Conservation (phyloP, 1,284 basidiomycete genomes). For the Puccinia triticina region DNA sequence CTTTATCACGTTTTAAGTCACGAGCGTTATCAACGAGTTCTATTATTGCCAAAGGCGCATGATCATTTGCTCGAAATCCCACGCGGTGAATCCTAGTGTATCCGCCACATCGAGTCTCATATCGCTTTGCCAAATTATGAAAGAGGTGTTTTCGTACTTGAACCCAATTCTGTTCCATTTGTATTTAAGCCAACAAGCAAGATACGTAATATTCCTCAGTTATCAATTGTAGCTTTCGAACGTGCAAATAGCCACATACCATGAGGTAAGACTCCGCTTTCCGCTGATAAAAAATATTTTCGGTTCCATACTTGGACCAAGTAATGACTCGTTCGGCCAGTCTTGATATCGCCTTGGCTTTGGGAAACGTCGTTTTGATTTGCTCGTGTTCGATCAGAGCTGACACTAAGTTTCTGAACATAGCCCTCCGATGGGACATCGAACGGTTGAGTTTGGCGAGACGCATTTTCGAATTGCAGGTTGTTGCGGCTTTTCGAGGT, state of each 20-base stretch:
- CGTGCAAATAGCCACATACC: conserved; percentile 6
- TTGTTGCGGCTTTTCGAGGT: background rate
- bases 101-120: conserved; percentile 80
- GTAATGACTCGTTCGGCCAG: conserved; percentile 82
- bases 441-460: conserved; percentile 47
- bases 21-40: conserved; percentile 91
- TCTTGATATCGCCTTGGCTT: conserved; percentile 87
- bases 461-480: conserved; percentile 24
- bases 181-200: background rate
- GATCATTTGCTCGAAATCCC: conserved; percentile 85
- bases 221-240: conserved; percentile 42
- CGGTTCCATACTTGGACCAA: conserved; percentile 4
- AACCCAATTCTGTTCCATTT: conserved; percentile 55
- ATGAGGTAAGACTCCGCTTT: conserved; percentile 11
- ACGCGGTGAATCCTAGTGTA: conserved; percentile 93
- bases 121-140: conserved; percentile 76
- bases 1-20: conserved; percentile 68
- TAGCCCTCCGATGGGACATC: conserved; percentile 56
- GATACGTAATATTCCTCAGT: conserved; percentile 61
- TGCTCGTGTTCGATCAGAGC: conserved; percentile 93
- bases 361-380: conserved; percentile 93
- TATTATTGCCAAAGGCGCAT: conserved; percentile 87
- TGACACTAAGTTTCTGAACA: conserved; percentile 80
- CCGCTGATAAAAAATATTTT: conserved; percentile 38
- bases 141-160: conserved; percentile 75